Evolutionary conservation across 2,329 filamentous ascomycete genomes (phyloP), one percentile per base, ranked within the genome.

Genomic region (Nigrospora oryzae): DNA sequence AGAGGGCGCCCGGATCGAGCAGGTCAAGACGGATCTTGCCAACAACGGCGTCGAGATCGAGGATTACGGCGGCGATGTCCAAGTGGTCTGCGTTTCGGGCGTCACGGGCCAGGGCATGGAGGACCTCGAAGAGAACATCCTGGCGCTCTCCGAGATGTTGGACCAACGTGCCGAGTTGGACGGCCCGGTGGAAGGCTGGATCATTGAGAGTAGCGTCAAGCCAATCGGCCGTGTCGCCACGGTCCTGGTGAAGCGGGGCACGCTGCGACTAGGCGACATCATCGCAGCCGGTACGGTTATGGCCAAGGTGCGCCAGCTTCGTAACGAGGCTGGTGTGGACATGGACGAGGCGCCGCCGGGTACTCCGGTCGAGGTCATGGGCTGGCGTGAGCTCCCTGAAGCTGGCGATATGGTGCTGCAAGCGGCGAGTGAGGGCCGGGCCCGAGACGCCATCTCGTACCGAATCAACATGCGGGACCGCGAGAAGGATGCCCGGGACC

Each of bases 71-170:
- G 93, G 93, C 47, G 93, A 98, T 51, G 88, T 93, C 15, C 93
- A 97, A 64, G 87, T 89, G 15, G 87, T 97, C 3, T 80, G 78
- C 44, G 89, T 98, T 35, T 95, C 89, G 58, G 94, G 91, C 38
- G 95, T 93, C 70, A 97, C 93, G 0, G 93, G 93, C 1, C 72
- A 85, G 61, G 93, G 93, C 40, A 97, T 98, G 83, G 72, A 81
- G 14, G 86, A 94, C 42, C 75, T 98, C 2, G 93, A 97, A 66
- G 94, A 98, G 69, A 89, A 86, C 40, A 88, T 91, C 40, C 69
- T 93, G 17, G 84, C 88, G 0, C 75, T 95, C 5, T 86, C 89
- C 1, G 93, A 98, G 60, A 81, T 97, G 52, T 77, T 96, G 12
- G 93, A 98, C 55, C 84, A 94, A 57, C 84, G 91, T 38, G 88